Evolutionary conservation across 345 rosid genomes (phyloP).

Genomic region (Firmiana major): DNA sequence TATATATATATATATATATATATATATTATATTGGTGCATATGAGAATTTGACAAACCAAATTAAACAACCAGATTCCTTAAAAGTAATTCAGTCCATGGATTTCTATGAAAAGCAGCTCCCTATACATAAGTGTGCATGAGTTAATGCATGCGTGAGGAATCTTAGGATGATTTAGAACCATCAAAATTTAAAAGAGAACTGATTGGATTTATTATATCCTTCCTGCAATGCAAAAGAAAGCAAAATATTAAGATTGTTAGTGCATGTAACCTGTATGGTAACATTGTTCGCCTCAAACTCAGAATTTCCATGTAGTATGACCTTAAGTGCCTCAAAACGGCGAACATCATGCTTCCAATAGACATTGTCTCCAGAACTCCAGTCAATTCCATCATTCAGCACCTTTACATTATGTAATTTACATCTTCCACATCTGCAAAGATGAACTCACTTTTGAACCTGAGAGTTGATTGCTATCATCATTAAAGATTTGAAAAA

Average conservation of each 20-base stretch:
- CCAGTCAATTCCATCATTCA: slow-evolving; percentile 85
- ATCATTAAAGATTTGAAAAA: slow-evolving; percentile 6
- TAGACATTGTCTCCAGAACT: slow-evolving; percentile 57
- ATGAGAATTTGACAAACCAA: not conserved
- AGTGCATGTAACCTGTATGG: slow-evolving; percentile 49
- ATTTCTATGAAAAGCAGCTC: not conserved
- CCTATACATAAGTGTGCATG: not conserved
- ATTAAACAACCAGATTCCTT: not conserved
- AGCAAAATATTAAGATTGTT: not conserved
- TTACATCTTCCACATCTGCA: slow-evolving; percentile 85
- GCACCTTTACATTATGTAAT: slow-evolving; percentile 63
- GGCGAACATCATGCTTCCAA: slow-evolving; percentile 79
- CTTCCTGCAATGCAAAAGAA: not conserved
- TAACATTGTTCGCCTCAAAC: slow-evolving; percentile 75
- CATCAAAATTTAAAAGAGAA: not conserved
- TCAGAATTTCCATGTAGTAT: slow-evolving; percentile 88
- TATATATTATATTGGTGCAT: not conserved
- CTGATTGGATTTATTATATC: not conserved
- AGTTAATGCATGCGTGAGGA: not conserved
- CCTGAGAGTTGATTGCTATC: not conserved
- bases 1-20: not conserved
- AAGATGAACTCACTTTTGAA: slow-evolving; percentile 12
- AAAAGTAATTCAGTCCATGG: not conserved
- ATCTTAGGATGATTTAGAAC: not conserved
- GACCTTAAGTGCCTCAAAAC: slow-evolving; percentile 63